A percentile compares a stretch with the other conserved stretches of the same genome.
phyloP scores from a whole-genome alignment of 2,329 filamentous ascomycete genomes.

The Fusarium udum region DNA sequence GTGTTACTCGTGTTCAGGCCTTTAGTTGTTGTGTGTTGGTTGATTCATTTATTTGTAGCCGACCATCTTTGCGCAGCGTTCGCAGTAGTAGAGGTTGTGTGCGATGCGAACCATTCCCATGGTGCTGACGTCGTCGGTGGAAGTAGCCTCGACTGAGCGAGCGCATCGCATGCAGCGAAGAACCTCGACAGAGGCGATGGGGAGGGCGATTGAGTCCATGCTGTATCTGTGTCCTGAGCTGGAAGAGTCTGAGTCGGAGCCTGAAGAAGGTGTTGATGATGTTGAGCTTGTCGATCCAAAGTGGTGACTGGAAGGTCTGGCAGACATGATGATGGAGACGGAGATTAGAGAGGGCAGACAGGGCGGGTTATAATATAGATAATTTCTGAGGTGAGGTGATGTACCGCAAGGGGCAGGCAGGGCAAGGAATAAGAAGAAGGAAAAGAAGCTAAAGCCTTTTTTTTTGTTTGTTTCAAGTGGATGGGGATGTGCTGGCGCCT shows the following conservation, averaged over 20 bases:
- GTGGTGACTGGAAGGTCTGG: constrained; percentile 35
- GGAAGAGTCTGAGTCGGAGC: constrained; percentile 38
- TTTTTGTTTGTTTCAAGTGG: constrained; percentile 23
- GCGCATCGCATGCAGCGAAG: constrained; percentile 72
- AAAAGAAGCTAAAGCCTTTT: constrained; percentile 24
- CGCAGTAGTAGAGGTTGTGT: constrained; percentile 73
- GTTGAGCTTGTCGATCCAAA: constrained; percentile 39
- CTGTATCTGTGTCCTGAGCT: constrained; percentile 52
- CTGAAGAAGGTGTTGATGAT: constrained; percentile 32
- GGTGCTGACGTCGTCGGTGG: constrained; percentile 66
- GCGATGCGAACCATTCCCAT: constrained; percentile 73
- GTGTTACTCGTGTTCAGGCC: constrained; percentile 19
- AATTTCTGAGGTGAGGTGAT: constrained; percentile 18
- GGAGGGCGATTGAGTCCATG: constrained; percentile 59
- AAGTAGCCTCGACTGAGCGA: constrained; percentile 67
- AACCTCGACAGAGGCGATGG: constrained; percentile 65
- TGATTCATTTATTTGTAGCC: constrained; percentile 63
- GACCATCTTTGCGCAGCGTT: constrained; percentile 69
- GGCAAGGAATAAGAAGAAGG: neutral
- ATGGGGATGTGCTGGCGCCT: constrained; percentile 34
- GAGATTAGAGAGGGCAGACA: constrained; percentile 13
- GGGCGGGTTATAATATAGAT: constrained; percentile 37
- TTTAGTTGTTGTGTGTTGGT: neutral
- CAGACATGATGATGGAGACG: constrained; percentile 22
- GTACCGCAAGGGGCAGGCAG: neutral